These are phyloP conservation scores for Coemansia sp. DNA, from an alignment of 192 early-diverging fungal species.

Conservation along the genomic window DNA sequence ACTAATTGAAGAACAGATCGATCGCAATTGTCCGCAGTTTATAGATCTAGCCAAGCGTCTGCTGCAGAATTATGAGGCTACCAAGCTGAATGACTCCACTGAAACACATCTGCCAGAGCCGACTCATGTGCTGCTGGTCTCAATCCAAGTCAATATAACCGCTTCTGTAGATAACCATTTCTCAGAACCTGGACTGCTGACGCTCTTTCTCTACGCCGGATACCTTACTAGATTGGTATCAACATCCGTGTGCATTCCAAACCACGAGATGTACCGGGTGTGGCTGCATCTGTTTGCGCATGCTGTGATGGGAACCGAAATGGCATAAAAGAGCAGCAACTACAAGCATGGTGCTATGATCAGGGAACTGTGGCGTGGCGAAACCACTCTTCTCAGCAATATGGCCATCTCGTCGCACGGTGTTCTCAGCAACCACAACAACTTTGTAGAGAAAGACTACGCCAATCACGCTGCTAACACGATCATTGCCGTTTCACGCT, in stretches of 20 bases:
- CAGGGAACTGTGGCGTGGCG: slow-evolving; percentile 22
- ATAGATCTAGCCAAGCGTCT: slow-evolving; percentile 16
- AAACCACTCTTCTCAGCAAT: slow-evolving; percentile 17
- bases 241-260: slow-evolving; percentile 30
- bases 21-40: slow-evolving; percentile 23
- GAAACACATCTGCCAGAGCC: not conserved
- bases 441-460: slow-evolving; percentile 32
- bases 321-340: slow-evolving; percentile 31
- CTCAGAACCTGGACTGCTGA: slow-evolving; percentile 26
- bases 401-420: slow-evolving; percentile 35
- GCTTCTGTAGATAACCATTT: slow-evolving; percentile 19
- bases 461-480: no score
- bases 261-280: slow-evolving; percentile 26
- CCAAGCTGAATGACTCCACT: slow-evolving; percentile 6
- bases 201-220: slow-evolving; percentile 24
- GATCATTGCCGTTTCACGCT: no score
- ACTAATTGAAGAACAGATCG: slow-evolving; percentile 25
- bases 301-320: slow-evolving; percentile 24
- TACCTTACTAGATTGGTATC: slow-evolving; percentile 19
- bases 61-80: slow-evolving; percentile 17
- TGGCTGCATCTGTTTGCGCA: slow-evolving; percentile 32
- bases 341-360: slow-evolving; percentile 18
- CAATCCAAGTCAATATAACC: slow-evolving; percentile 20
- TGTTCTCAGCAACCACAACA: slow-evolving; percentile 44
- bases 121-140: slow-evolving; percentile 2